Conservation (phyloP, 192 early-diverging fungal genomes). For the Coemansia sp. region DNA sequence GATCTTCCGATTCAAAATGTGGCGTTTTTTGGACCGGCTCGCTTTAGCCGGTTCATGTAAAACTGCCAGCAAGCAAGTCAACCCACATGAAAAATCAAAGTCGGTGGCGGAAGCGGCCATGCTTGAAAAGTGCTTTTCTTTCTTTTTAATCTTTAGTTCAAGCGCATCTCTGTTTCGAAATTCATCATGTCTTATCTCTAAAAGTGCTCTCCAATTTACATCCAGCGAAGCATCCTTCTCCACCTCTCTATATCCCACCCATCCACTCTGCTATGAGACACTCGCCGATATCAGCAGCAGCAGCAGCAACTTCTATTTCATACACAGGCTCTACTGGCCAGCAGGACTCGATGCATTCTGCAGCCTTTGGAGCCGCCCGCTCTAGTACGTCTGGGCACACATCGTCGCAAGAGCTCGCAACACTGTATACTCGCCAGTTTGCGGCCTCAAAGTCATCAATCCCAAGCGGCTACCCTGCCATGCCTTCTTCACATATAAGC, state of each 20-base stretch:
- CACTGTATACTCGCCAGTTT: slow-evolving; percentile 53
- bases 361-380: slow-evolving; percentile 25
- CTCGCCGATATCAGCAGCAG: slow-evolving; percentile 6
- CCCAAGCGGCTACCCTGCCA: slow-evolving; percentile 42
- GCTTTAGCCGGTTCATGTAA: too few relatives aligned
- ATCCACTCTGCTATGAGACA: slow-evolving; percentile 16
- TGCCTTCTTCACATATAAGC: slow-evolving; percentile 25
- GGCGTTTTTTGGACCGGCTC: too few relatives aligned
- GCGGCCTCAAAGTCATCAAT: slow-evolving; percentile 31
- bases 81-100: too few relatives aligned
- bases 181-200: slow-evolving; percentile 2
- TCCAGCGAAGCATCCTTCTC: background rate
- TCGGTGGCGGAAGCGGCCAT: background rate
- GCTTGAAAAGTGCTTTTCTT: background rate
- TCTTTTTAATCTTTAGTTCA: background rate
- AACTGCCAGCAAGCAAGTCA: too few relatives aligned
- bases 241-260: background rate
- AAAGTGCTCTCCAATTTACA: background rate
- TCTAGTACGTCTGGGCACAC: slow-evolving; percentile 10
- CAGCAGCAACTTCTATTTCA: background rate
- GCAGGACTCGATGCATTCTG: slow-evolving; percentile 41
- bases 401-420: slow-evolving; percentile 38
- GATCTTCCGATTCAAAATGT: too few relatives aligned
- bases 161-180: background rate
- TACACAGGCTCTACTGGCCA: slow-evolving; percentile 4